Conservation (phyloP, 164 flowering plant species). For the Vitis riparia region DNA sequence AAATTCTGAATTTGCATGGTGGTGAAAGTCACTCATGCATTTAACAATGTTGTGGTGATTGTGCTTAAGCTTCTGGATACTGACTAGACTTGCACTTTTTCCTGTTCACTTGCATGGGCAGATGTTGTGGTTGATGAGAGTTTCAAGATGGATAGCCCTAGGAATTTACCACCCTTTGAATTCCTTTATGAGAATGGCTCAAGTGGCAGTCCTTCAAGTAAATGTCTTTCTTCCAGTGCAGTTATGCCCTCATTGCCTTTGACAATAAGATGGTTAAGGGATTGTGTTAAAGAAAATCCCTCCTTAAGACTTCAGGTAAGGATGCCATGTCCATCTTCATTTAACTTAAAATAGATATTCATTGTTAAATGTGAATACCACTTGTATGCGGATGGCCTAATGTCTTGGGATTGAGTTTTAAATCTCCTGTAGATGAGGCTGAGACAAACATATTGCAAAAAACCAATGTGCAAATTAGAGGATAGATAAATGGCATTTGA, state of each 20-base stretch:
- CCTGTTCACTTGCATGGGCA: slow-evolving; percentile 16
- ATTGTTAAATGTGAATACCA: too few species aligned
- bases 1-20: too few species aligned
- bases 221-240: slow-evolving; percentile 40
- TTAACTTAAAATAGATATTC: background rate
- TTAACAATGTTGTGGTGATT: too few species aligned
- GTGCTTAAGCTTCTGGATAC: background rate
- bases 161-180: slow-evolving; percentile 37
- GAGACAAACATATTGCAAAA: too few species aligned
- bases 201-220: slow-evolving; percentile 30
- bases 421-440: too few species aligned
- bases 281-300: slow-evolving; percentile 62
- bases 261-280: slow-evolving; percentile 75
- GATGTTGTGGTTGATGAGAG: slow-evolving; percentile 32
- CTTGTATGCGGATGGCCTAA: too few species aligned
- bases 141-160: slow-evolving; percentile 18
- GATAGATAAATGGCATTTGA: too few species aligned
- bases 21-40: too few species aligned
- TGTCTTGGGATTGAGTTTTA: too few species aligned
- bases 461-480: too few species aligned
- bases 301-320: slow-evolving; percentile 69
- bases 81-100: background rate
- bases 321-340: background rate
- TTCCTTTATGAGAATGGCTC: slow-evolving; percentile 44
- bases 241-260: slow-evolving; percentile 75